Percentiles rank a stretch among this genome's conserved stretches.
These are phyloP conservation scores for Sphenostylis stenocarpa DNA, from an alignment of 306 rosid genomes.

Conservation along the genomic window DNA sequence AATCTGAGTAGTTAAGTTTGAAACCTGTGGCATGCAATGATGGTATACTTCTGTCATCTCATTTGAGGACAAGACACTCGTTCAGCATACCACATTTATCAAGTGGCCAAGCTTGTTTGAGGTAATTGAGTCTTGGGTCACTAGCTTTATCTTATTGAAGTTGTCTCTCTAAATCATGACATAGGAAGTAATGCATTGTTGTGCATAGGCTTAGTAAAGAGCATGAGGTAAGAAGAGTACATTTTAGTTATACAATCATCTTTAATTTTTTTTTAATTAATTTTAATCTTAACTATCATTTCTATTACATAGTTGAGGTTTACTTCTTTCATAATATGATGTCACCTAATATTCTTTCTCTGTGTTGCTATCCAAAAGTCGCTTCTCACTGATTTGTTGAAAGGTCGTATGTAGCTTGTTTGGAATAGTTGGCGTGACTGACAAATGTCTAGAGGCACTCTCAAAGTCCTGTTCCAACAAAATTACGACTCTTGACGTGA, in stretches of 20 bases:
- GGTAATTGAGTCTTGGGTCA: neutral
- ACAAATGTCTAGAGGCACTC: constrained; percentile 71
- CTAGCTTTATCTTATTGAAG: neutral
- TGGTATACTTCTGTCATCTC: neutral
- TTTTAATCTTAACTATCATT: neutral
- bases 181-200: neutral
- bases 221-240: neutral
- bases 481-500: constrained; percentile 80
- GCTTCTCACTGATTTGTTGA: constrained; percentile 31
- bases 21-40: neutral
- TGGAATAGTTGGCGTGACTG: constrained; percentile 82
- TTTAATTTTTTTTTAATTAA: neutral
- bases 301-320: neutral
- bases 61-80: neutral
- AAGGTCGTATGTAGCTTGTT: constrained; percentile 61
- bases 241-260: neutral
- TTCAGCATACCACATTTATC: neutral
- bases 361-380: neutral
- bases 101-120: neutral
- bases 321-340: neutral
- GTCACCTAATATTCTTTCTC: neutral
- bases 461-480: constrained; percentile 60
- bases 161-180: neutral
- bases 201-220: neutral
- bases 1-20: neutral